Evolutionary conservation across 495 filamentous ascomycete species (phyloP).

Genomic region (Annulohypoxylon moriforme): DNA sequence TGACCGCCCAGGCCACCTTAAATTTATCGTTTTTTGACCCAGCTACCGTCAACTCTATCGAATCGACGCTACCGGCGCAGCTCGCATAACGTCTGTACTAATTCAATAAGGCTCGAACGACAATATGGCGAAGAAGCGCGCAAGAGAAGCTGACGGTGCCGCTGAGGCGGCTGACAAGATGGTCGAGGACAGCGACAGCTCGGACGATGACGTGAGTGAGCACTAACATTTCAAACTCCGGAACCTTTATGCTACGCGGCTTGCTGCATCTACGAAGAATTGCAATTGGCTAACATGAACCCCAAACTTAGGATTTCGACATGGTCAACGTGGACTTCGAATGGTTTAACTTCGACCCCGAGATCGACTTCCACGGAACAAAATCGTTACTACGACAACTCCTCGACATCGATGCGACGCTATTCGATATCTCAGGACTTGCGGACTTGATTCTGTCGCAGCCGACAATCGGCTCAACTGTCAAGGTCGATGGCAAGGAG

Average conservation of each 20-base stretch:
- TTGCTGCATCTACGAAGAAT: slow-evolving; percentile 19
- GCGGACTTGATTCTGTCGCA: slow-evolving; percentile 90
- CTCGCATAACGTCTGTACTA: not conserved
- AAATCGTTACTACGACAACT: slow-evolving; percentile 92
- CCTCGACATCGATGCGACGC: slow-evolving; percentile 85
- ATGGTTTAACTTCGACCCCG: slow-evolving; percentile 93
- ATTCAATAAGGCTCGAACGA: not conserved
- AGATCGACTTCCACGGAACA: slow-evolving; percentile 93
- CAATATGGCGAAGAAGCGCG: slow-evolving; percentile 61
- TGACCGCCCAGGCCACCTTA: slow-evolving; percentile 31
- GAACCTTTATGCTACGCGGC: slow-evolving; percentile 2
- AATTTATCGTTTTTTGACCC: not conserved
- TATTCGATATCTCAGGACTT: slow-evolving; percentile 88
- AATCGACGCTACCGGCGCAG: not conserved
- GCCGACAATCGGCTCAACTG: slow-evolving; percentile 88
- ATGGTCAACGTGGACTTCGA: slow-evolving; percentile 98
- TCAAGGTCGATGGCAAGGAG: slow-evolving; percentile 95
- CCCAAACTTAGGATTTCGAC: slow-evolving; percentile 74
- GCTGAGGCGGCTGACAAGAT: slow-evolving; percentile 56
- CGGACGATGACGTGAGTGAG: slow-evolving; percentile 53
- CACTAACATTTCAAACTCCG: not conserved
- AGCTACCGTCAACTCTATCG: not conserved
- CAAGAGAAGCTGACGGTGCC: slow-evolving; percentile 58
- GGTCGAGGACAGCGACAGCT: slow-evolving; percentile 63
- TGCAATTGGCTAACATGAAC: slow-evolving; percentile 41